Percentiles rank a stretch among this genome's conserved stretches.
Conservation (phyloP, 352 stramenopile genomes). For the Phytophthora rubi region DNA sequence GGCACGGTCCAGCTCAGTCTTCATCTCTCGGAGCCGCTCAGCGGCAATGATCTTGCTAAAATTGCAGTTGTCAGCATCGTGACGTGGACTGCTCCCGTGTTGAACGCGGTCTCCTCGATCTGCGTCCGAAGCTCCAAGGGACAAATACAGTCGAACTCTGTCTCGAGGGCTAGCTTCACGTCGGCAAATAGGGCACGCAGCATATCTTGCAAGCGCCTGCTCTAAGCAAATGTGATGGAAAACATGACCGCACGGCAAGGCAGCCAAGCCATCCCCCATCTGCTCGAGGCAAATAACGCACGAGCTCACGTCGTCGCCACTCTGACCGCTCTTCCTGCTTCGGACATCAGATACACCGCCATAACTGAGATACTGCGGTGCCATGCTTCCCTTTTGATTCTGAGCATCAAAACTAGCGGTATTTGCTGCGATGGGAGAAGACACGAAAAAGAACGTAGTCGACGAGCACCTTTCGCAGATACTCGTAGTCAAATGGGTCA, state of each 20-base stretch:
- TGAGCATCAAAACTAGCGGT: neutral
- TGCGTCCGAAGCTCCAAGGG: neutral
- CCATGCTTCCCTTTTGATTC: neutral
- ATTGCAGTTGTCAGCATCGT: neutral
- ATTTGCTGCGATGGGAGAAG: conserved; percentile 17
- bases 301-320: neutral
- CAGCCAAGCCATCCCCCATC: conserved; percentile 36
- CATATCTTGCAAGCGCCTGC: conserved; percentile 22
- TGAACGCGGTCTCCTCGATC: neutral
- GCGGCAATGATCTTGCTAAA: neutral
- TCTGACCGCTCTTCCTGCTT: neutral
- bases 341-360: too few species aligned
- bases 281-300: conserved; percentile 55
- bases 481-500: neutral
- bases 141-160: conserved; percentile 42
- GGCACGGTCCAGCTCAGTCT: conserved; percentile 23
- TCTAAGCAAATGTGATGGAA: conserved; percentile 45
- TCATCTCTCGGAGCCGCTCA: conserved; percentile 33
- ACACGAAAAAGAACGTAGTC: conserved; percentile 7
- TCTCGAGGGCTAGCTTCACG: conserved; percentile 19
- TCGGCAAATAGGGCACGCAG: conserved; percentile 49
- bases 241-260: conserved; percentile 50
- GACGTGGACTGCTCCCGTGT: neutral
- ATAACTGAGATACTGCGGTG: too few species aligned
- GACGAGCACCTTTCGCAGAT: conserved; percentile 16